Evolutionary conservation across 1,284 basidiomycete species (phyloP).

Genomic region (Apiotrichum veenhuisii): DNA sequence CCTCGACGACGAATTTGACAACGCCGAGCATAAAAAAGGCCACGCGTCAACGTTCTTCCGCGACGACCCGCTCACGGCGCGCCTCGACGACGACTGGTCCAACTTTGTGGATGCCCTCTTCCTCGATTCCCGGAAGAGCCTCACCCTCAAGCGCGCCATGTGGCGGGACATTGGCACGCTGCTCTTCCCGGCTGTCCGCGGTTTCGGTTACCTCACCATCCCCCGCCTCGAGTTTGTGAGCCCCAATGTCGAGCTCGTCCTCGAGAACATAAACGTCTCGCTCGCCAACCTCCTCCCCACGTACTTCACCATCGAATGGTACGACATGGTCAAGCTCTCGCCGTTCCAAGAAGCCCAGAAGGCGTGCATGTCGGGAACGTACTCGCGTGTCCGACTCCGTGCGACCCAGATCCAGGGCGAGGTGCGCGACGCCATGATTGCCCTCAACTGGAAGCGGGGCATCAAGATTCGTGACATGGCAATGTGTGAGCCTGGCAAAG

Average conservation of each 20-base stretch:
- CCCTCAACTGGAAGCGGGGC: constrained; percentile 3
- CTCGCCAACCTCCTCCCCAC: constrained; percentile 16
- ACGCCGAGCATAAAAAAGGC: neutral
- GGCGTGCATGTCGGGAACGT: neutral
- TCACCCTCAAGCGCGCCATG: constrained; percentile 5
- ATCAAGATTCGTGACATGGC: constrained; percentile 6
- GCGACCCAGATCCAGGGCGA: constrained; percentile 15
- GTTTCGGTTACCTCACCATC: constrained; percentile 11
- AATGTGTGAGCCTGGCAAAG: constrained; percentile 8
- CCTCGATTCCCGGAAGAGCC: neutral
- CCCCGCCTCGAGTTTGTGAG: constrained; percentile 11
- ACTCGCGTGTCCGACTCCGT: neutral
- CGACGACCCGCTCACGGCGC: constrained; percentile 12
- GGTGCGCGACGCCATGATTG: constrained; percentile 3
- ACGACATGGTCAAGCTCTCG: constrained; percentile 6
- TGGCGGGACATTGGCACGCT: constrained; percentile 11
- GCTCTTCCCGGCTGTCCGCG: neutral
- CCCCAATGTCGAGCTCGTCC: constrained; percentile 12
- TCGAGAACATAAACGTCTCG: constrained; percentile 16
- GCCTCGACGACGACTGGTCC: neutral
- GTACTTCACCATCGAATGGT: constrained; percentile 2
- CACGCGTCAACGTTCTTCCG: neutral
- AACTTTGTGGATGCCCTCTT: neutral
- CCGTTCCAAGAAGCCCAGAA: constrained; percentile 5
- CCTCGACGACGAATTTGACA: neutral